A percentile compares a stretch with the other conserved stretches of the same genome.
Conservation (phyloP, 1,284 basidiomycete species). For the Veloboletus limbatus region DNA sequence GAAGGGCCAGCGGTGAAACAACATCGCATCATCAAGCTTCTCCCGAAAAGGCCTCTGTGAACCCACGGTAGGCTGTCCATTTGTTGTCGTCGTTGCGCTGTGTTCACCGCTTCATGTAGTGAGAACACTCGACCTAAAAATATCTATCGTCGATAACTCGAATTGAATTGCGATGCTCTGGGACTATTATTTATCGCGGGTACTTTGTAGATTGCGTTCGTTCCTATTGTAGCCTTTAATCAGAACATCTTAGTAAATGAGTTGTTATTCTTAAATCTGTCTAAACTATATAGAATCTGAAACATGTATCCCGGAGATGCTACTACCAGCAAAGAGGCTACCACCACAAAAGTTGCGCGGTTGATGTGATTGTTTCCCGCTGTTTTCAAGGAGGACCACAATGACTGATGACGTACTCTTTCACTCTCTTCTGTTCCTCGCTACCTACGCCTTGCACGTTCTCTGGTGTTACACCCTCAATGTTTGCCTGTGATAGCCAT, state of each 20-base stretch:
- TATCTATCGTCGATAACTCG: conserved; percentile 6
- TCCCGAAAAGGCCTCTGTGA: conserved; percentile 34
- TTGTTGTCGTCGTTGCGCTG: neutral
- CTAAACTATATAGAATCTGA: conserved; percentile 5
- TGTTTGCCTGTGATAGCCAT: conserved; percentile 57
- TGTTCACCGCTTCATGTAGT: neutral
- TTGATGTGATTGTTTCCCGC: neutral
- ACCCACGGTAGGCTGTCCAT: neutral
- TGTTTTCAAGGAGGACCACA: conserved; percentile 48
- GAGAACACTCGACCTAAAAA: neutral
- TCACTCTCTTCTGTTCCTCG: conserved; percentile 72
- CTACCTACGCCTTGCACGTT: conserved; percentile 79
- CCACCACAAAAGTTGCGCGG: neutral
- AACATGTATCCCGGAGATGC: neutral
- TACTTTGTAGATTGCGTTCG: conserved; percentile 5
- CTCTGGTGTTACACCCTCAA: conserved; percentile 81
- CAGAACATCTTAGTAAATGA: conserved; percentile 3
- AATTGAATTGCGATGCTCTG: conserved; percentile 12
- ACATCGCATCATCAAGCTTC: conserved; percentile 43
- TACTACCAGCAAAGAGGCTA: neutral
- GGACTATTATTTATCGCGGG: neutral
- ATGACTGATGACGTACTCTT: conserved; percentile 67
- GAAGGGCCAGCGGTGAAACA: conserved; percentile 47
- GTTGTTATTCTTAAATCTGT: neutral
- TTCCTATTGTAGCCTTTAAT: conserved; percentile 11